These are phyloP conservation scores for Actinomortierella ambigua DNA, from an alignment of 371 early-diverging fungal genomes.

Conservation along the genomic window DNA sequence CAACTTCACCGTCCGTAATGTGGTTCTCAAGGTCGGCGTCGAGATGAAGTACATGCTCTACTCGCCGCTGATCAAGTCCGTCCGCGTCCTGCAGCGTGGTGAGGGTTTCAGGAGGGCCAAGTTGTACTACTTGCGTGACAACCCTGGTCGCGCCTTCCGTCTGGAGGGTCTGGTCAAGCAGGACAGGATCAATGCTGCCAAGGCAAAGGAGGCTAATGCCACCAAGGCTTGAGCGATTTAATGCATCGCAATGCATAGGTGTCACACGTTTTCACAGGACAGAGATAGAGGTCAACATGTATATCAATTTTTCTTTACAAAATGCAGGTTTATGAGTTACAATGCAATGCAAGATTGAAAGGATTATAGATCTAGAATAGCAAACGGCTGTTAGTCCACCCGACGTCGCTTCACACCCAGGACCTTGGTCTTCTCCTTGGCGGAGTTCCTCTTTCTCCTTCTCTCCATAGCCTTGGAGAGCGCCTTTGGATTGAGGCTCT, in stretches of 20 bases:
- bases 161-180: conserved; percentile 61
- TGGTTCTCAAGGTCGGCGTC: conserved; percentile 82
- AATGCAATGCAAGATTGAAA: no score
- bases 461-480: conserved; percentile 85
- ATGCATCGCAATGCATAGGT: no score
- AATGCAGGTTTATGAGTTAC: no score
- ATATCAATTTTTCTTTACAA: no score
- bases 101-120: conserved; percentile 78
- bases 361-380: no score
- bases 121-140: conserved; percentile 79
- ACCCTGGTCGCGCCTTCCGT: conserved; percentile 76
- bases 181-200: conserved; percentile 38
- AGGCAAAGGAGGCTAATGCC: conserved; percentile 34
- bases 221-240: no score
- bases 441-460: conserved; percentile 86
- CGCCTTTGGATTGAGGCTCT: conserved; percentile 61
- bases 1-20: conserved; percentile 79
- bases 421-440: conserved; percentile 65
- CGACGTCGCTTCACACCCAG: conserved; percentile 35
- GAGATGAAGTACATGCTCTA: conserved; percentile 81
- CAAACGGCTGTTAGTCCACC: no score
- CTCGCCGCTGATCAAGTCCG: conserved; percentile 83
- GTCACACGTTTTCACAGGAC: no score
- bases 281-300: no score
- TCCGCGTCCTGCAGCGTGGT: conserved; percentile 72